Base-by-base conservation (phyloP, 352 stramenopile genomes). In the Globisporangium apiculatum region DNA sequence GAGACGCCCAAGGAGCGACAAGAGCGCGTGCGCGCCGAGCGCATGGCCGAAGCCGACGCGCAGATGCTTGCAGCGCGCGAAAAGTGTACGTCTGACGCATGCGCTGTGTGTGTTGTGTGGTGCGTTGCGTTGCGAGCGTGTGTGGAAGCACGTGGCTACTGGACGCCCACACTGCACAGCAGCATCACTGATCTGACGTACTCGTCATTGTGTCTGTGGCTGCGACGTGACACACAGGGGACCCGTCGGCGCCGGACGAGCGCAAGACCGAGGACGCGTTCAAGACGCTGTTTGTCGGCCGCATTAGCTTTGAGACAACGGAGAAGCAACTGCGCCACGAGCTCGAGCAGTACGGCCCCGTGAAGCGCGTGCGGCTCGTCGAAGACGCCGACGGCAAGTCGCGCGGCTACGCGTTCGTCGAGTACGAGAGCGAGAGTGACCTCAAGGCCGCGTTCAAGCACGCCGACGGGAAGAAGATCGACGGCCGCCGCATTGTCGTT, bases 241-340 rank as follows among this genome's bases (percentile, higher is more conserved):
- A 96, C 54, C 76, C 81, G 15, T 79, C 89, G 47, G 70, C 67
- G 7, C 48, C 71, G 36, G 77, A 87, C 53, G 64, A 84, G 46
- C 64, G 66, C 48, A 91, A 93, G 70, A 95, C 86, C 5, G 73
- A 85, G 55, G 86, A 97, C 57, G 87, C 97, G 57, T 99, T 99
- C 84, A 98, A 98, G 76, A 99, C 97, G 47, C 80, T 99, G 0
- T 99, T 99, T 71, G 92, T 99, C 0, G 94, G 88, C 4, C 83
- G 97, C 60, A 89, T 99, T 42, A 97, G 89, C 57, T 99, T 98
- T 69, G 95, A 99, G 67, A 98, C 97, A 5, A 99, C 91, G 36
- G 96, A 99, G 70, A 90, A 98, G 55, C 97, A 99, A 69, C 73
- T 99, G 17, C 80, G 96, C 7, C 78, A 97, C 42, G 95, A 99